Conservation (phyloP, 1,284 basidiomycete genomes). For the Phellopilus nigrolimitatus region DNA sequence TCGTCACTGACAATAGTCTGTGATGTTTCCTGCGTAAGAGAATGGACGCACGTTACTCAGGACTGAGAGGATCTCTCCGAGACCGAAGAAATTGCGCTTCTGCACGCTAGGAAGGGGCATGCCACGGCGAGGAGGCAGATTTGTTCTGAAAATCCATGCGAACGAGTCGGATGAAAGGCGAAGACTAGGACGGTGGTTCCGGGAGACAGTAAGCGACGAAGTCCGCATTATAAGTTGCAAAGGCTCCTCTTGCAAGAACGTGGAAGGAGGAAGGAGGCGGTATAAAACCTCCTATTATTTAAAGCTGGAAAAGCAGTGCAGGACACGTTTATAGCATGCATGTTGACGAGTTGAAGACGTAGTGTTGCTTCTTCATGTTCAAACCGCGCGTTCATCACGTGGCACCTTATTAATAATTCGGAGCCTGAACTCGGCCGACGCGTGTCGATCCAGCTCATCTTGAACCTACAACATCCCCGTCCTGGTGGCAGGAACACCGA, state of each 20-base stretch:
- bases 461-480: background rate
- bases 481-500: background rate
- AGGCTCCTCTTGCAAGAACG: slow-evolving; percentile 1
- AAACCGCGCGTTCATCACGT: no score
- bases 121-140: slow-evolving; percentile 58
- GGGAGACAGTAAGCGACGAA: background rate
- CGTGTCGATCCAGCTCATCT: no score
- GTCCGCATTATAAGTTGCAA: background rate
- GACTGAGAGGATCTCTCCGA: slow-evolving; percentile 72
- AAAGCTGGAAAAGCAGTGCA: background rate
- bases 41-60: slow-evolving; percentile 58
- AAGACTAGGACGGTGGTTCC: background rate
- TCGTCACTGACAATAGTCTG: no score
- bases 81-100: slow-evolving; percentile 70
- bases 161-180: background rate
- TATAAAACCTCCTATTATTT: background rate
- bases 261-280: background rate
- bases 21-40: slow-evolving; percentile 17
- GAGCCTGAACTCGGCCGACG: no score
- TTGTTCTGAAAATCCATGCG: slow-evolving; percentile 63
- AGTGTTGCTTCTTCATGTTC: background rate
- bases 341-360: background rate
- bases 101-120: slow-evolving; percentile 56
- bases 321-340: background rate
- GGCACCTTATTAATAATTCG: no score